Evolutionary conservation across 106 monocot genomes (phyloP).

Genomic region (Allium sativum): DNA sequence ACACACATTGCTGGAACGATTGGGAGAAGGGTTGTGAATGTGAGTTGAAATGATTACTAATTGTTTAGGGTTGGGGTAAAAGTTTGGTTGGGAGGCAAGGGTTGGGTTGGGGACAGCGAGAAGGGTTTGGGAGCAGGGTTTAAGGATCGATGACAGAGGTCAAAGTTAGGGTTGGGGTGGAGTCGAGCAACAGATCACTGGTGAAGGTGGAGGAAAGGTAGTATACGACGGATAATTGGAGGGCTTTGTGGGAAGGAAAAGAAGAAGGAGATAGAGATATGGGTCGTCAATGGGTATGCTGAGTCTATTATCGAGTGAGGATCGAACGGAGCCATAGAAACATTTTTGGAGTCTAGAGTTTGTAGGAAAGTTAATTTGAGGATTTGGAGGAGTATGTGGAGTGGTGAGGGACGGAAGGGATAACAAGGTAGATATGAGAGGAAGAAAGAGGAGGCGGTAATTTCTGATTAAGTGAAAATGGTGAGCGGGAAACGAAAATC

Average conservation of each 20-base stretch:
- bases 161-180: conserved; percentile 44
- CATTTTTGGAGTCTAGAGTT: not conserved
- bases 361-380: too few relatives aligned
- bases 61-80: conserved; percentile 40
- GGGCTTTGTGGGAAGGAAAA: conserved; percentile 66
- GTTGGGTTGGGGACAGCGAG: conserved; percentile 21
- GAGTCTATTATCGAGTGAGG: conserved; percentile 73
- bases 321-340: conserved; percentile 55
- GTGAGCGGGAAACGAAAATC: too few relatives aligned
- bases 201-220: conserved; percentile 41
- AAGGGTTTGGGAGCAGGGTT: conserved; percentile 18
- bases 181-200: conserved; percentile 48
- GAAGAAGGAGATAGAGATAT: conserved; percentile 58
- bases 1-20: conserved; percentile 87
- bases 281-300: conserved; percentile 39
- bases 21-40: conserved; percentile 84
- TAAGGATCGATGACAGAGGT: conserved; percentile 34
- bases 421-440: too few relatives aligned
- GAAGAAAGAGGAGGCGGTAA: too few relatives aligned
- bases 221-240: conserved; percentile 57
- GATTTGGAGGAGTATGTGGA: too few relatives aligned
- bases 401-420: too few relatives aligned
- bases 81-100: conserved; percentile 38
- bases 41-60: conserved; percentile 33
- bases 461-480: too few relatives aligned